phyloP scores from a whole-genome alignment of 1,284 basidiomycete genomes.

The Ustilago tritici region DNA sequence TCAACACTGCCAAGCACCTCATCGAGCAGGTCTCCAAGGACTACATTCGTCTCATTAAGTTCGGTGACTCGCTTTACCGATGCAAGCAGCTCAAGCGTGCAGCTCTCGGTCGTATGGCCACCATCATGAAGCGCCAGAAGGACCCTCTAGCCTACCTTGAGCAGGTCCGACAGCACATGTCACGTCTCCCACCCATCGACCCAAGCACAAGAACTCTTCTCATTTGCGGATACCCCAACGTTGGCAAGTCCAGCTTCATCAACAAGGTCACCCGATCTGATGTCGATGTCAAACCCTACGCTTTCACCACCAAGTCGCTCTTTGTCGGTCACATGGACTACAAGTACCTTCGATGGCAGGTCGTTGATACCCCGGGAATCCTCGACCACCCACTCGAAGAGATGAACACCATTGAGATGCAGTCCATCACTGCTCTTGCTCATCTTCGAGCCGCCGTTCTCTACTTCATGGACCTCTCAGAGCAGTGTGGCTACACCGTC shows the following conservation, averaged over 20 bases:
- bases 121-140: constrained; percentile 69
- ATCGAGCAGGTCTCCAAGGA: constrained; percentile 70
- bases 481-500: constrained; percentile 69
- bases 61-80: constrained; percentile 68
- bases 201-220: constrained; percentile 66
- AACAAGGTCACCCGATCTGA: constrained; percentile 69
- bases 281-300: constrained; percentile 69
- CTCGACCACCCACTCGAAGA: constrained; percentile 69
- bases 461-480: constrained; percentile 70
- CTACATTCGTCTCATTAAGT: constrained; percentile 69
- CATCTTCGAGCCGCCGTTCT: constrained; percentile 67
- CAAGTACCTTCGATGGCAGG: constrained; percentile 70
- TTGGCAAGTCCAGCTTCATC: constrained; percentile 69
- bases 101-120: constrained; percentile 69
- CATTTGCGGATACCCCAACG: constrained; percentile 69
- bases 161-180: constrained; percentile 70
- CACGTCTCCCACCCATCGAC: constrained; percentile 69
- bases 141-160: constrained; percentile 69
- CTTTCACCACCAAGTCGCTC: constrained; percentile 69
- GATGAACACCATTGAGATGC: constrained; percentile 70
- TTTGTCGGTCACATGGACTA: constrained; percentile 70
- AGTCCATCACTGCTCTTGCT: constrained; percentile 69
- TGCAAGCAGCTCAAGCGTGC: constrained; percentile 70
- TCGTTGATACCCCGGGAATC: constrained; percentile 69
- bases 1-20: constrained; percentile 68